A percentile compares a stretch with the other conserved stretches of the same genome.
phyloP scores from a whole-genome alignment of 208 protist genomes.

The Strigomonas culicis region DNA sequence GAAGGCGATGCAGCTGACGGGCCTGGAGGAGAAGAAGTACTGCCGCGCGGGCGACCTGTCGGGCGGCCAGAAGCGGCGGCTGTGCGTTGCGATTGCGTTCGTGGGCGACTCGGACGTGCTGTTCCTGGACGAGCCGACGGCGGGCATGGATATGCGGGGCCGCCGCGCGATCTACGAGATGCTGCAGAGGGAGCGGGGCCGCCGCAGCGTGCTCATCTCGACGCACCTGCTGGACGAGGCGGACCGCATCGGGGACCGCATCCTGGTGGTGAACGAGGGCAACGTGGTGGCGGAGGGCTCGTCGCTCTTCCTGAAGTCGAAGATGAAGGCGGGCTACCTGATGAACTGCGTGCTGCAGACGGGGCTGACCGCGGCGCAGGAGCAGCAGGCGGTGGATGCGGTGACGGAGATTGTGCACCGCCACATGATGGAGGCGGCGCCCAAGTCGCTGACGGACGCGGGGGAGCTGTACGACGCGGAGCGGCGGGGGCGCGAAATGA shows the following conservation, averaged over 20 bases:
- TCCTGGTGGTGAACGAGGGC: slow-evolving; percentile 90
- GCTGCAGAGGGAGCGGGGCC: slow-evolving; percentile 34
- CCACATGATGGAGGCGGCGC: slow-evolving; percentile 8
- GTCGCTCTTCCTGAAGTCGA: slow-evolving; percentile 76
- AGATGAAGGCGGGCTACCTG: slow-evolving; percentile 62
- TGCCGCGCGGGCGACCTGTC: slow-evolving; percentile 45
- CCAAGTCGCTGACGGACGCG: slow-evolving; percentile 18
- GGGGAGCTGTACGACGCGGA: slow-evolving; percentile 53
- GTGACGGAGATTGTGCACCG: slow-evolving; percentile 53
- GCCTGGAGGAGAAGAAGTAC: slow-evolving; percentile 56
- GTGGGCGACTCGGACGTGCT: slow-evolving; percentile 68
- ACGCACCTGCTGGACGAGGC: slow-evolving; percentile 97
- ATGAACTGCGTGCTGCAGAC: slow-evolving; percentile 68
- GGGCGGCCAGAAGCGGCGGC: slow-evolving; percentile 77
- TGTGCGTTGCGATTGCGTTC: slow-evolving; percentile 86
- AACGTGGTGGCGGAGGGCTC: slow-evolving; percentile 57
- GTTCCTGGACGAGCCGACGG: slow-evolving; percentile 91
- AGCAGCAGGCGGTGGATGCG: slow-evolving; percentile 31
- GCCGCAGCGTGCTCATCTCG: slow-evolving; percentile 66
- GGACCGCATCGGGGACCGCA: slow-evolving; percentile 91
- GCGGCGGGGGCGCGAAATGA: slow-evolving; percentile 67
- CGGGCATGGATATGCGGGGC: slow-evolving; percentile 84
- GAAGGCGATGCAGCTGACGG: slow-evolving; percentile 46
- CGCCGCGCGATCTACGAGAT: slow-evolving; percentile 72
- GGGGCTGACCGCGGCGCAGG: slow-evolving; percentile 28